Conservation (phyloP, 495 filamentous ascomycete genomes). For the Xylona heveae region DNA sequence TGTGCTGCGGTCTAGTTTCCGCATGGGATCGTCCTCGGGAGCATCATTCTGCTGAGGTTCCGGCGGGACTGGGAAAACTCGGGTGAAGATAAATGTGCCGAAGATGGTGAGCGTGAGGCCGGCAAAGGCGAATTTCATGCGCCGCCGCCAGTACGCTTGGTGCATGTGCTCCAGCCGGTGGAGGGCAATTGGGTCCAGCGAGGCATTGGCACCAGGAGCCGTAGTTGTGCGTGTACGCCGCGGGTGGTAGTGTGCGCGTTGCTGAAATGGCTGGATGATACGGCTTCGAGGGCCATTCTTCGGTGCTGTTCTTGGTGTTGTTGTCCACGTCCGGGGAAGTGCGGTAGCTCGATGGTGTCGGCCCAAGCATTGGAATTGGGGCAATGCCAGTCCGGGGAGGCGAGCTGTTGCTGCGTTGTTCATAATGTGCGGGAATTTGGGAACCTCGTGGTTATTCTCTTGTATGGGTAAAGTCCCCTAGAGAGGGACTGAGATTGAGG, state of each 20-base stretch:
- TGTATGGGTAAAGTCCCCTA: too few species aligned
- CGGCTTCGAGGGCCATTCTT: conserved; percentile 3
- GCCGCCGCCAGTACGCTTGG: conserved; percentile 4
- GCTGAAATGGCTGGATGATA: conserved; percentile 2
- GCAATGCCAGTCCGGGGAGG: too few species aligned
- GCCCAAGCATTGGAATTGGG: too few species aligned
- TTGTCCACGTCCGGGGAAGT: too few species aligned
- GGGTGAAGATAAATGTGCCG: not conserved
- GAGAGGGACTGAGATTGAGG: too few species aligned
- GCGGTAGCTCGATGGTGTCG: too few species aligned
- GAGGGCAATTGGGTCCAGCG: conserved; percentile 4
- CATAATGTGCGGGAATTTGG: too few species aligned
- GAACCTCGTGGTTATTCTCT: too few species aligned
- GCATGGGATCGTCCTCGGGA: not conserved
- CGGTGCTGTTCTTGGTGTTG: too few species aligned
- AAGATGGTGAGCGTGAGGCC: not conserved
- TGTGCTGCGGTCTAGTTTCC: not conserved
- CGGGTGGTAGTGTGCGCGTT: not conserved
- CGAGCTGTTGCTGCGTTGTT: too few species aligned
- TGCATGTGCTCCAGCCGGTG: conserved; percentile 5
- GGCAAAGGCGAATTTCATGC: conserved; percentile 1
- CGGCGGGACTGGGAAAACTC: not conserved
- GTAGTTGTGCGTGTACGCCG: too few species aligned
- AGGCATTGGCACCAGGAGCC: too few species aligned
- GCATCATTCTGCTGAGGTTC: conserved; percentile 3